Percentiles rank a stretch among this genome's conserved stretches.
Evolutionary conservation across 2,329 filamentous ascomycete species (phyloP).

Genomic region (Pseudogymnoascus sp.): DNA sequence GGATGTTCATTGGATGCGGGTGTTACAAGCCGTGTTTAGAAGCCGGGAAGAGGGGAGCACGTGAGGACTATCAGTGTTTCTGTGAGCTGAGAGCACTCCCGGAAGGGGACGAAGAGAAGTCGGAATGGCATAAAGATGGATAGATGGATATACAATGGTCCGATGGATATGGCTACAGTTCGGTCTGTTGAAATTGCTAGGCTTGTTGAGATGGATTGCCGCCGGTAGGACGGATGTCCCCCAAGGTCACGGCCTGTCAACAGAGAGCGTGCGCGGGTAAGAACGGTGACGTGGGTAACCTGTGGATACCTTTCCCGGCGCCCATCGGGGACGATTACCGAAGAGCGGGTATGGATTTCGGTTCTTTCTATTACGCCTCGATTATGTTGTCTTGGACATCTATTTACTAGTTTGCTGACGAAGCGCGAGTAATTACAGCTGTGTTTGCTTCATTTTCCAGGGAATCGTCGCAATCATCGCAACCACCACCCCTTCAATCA

Average conservation of each 20-base stretch:
- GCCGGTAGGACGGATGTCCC: neutral
- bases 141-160: neutral
- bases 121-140: neutral
- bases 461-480: neutral
- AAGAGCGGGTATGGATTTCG: neutral
- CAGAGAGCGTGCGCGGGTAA: neutral
- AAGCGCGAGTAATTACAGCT: neutral
- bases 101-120: neutral
- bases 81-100: neutral
- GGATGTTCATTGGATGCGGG: conserved; percentile 5
- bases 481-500: neutral
- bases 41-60: neutral
- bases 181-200: neutral
- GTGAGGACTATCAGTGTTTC: neutral
- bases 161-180: neutral
- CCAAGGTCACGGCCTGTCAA: conserved; percentile 7
- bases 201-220: conserved; percentile 3
- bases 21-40: neutral
- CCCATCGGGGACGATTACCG: neutral
- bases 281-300: neutral
- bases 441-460: neutral
- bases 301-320: neutral
- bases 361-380: conserved; percentile 1
- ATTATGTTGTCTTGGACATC: neutral
- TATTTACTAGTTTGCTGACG: neutral